Evolutionary conservation across 305 asterid genomes (phyloP).

Genomic region (Nicotiana rustica): DNA sequence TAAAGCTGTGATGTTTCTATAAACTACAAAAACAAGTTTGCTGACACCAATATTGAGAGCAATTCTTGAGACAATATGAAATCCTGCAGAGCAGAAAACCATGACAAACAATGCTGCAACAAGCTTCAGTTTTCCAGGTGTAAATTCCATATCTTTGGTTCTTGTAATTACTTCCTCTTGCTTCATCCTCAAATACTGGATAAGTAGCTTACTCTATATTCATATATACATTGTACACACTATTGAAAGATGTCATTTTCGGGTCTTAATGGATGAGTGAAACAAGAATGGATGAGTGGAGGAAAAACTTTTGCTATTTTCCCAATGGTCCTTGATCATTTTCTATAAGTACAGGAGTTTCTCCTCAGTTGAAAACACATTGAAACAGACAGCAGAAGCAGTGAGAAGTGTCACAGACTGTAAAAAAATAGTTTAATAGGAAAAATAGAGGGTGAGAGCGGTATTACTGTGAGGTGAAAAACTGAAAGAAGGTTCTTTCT

Average conservation of each 20-base stretch:
- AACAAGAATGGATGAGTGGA: too few species aligned
- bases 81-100: conserved; percentile 81
- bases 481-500: too few species aligned
- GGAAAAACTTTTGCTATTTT: too few species aligned
- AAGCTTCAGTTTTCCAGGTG: conserved; percentile 64
- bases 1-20: conserved; percentile 75
- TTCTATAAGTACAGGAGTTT: too few species aligned
- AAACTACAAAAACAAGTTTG: conserved; percentile 75
- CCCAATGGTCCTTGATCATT: too few species aligned
- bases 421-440: too few species aligned
- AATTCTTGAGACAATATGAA: conserved; percentile 77
- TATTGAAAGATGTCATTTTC: neutral
- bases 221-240: neutral
- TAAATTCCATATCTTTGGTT: neutral
- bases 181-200: neutral
- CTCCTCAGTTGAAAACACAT: too few species aligned
- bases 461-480: too few species aligned
- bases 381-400: too few species aligned
- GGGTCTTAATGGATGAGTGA: neutral
- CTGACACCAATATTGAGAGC: conserved; percentile 83
- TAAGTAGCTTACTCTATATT: neutral
- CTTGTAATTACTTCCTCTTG: neutral
- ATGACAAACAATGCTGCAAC: conserved; percentile 60
- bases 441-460: too few species aligned
- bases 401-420: too few species aligned